A percentile compares a stretch with the other conserved stretches of the same genome.
These are phyloP conservation scores for Rhodotorula paludigena DNA, from an alignment of 768 basidiomycete species.

Conservation along the genomic window DNA sequence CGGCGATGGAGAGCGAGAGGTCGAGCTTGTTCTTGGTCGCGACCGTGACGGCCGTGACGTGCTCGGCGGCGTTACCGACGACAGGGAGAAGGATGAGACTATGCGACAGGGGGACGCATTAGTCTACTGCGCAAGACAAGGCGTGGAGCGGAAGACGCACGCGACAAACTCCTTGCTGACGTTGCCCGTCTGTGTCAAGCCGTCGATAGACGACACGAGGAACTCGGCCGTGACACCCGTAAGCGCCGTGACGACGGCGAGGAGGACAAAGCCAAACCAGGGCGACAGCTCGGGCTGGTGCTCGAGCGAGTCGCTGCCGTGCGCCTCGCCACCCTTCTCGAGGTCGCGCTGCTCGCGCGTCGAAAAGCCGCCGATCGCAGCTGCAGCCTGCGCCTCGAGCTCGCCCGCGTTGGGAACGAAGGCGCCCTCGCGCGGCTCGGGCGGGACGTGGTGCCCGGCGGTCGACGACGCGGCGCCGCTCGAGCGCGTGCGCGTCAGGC, in stretches of 20 bases:
- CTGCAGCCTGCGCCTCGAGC: not conserved
- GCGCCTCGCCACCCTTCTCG: not conserved
- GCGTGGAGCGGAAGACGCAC: not conserved
- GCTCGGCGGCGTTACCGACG: slow-evolving; percentile 74
- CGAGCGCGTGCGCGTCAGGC: not conserved
- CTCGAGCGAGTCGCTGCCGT: not conserved
- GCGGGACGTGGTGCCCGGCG: not conserved
- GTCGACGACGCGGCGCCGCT: not conserved
- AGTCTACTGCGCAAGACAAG: too few relatives aligned
- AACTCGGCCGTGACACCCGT: slow-evolving; percentile 58
- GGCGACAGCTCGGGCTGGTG: slow-evolving; percentile 60
- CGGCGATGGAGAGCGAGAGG: slow-evolving; percentile 81
- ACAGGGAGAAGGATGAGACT: slow-evolving; percentile 79
- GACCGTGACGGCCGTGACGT: slow-evolving; percentile 58
- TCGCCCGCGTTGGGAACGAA: not conserved
- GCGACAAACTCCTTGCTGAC: slow-evolving; percentile 81
- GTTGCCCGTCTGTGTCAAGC: slow-evolving; percentile 56
- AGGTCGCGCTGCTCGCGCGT: not conserved
- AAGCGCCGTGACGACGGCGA: slow-evolving; percentile 49
- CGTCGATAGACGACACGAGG: slow-evolving; percentile 71
- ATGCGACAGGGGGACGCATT: too few relatives aligned
- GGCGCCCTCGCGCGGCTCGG: not conserved
- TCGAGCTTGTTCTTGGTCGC: slow-evolving; percentile 81
- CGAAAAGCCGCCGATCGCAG: not conserved
- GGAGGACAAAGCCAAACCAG: slow-evolving; percentile 56